These are phyloP conservation scores for Vicia villosa DNA, from an alignment of 306 rosid species.

Conservation along the genomic window DNA sequence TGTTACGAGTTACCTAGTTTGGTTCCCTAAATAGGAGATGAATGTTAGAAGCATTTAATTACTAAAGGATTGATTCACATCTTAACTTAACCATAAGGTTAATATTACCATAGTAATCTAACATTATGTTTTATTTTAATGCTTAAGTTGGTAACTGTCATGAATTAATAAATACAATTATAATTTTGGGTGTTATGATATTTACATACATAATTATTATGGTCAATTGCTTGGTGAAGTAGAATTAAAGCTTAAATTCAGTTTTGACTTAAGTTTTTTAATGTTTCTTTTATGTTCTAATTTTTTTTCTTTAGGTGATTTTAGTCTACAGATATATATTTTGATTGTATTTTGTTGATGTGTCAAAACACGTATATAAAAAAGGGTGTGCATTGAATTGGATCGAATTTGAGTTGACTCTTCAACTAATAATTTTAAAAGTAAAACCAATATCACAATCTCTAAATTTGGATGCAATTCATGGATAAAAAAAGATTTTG, in stretches of 20 bases:
- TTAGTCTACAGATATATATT: too few relatives aligned
- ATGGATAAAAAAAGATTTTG: too few relatives aligned
- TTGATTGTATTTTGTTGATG: too few relatives aligned
- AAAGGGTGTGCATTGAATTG: too few relatives aligned
- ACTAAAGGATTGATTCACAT: constrained; percentile 31
- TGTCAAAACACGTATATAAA: too few relatives aligned
- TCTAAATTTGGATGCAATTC: too few relatives aligned
- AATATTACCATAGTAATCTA: constrained; percentile 1
- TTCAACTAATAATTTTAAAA: too few relatives aligned
- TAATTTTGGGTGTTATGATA: constrained; percentile 41
- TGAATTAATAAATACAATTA: constrained; percentile 36
- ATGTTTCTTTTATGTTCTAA: too few relatives aligned
- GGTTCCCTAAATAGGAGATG: constrained; percentile 51
- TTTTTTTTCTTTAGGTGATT: too few relatives aligned
- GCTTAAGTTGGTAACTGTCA: constrained; percentile 36
- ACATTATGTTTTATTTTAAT: constrained; percentile 17
- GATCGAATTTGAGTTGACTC: too few relatives aligned
- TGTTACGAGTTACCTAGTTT: constrained; percentile 37
- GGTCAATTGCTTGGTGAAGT: constrained; percentile 33
- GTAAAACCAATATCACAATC: too few relatives aligned
- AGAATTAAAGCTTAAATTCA: neutral
- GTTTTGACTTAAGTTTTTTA: too few relatives aligned
- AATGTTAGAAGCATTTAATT: constrained; percentile 40
- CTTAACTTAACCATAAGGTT: constrained; percentile 26
- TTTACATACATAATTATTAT: constrained; percentile 30